Evolutionary conservation across 1,284 basidiomycete species (phyloP).

Genomic region (Boletus semigastroideus): DNA sequence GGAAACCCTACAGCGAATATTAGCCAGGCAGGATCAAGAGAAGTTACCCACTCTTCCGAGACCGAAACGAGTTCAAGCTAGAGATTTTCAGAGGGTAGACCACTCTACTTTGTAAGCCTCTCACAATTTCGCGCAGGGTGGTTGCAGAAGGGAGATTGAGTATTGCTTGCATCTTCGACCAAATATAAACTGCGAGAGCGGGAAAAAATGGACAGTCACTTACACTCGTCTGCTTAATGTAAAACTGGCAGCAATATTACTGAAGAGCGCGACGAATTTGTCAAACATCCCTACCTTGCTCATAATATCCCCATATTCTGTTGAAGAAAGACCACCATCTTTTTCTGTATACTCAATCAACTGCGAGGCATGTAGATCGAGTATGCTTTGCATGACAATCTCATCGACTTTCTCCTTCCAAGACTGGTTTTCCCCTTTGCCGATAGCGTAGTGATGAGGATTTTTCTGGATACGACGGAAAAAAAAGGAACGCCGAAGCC

Average conservation of each 20-base stretch:
- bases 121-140: slow-evolving; percentile 63
- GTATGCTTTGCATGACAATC: slow-evolving; percentile 67
- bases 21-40: background rate
- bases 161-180: slow-evolving; percentile 62
- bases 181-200: background rate
- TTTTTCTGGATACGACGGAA: slow-evolving; percentile 84
- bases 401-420: slow-evolving; percentile 73
- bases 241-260: slow-evolving; percentile 48
- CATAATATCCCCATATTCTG: slow-evolving; percentile 82
- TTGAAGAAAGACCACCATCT: slow-evolving; percentile 49
- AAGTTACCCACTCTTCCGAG: slow-evolving; percentile 60
- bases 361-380: slow-evolving; percentile 54
- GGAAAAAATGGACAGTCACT: background rate
- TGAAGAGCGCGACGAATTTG: background rate
- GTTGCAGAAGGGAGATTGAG: slow-evolving; percentile 55
- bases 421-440: slow-evolving; percentile 55
- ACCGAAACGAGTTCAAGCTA: slow-evolving; percentile 66
- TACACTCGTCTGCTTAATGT: slow-evolving; percentile 70
- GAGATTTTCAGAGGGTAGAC: slow-evolving; percentile 5
- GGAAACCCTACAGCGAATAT: slow-evolving; percentile 47
- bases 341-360: slow-evolving; percentile 51
- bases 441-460: slow-evolving; percentile 70
- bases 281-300: slow-evolving; percentile 59
- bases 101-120: slow-evolving; percentile 19
- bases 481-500: slow-evolving; percentile 82